Conservation (phyloP, 345 rosid genomes). For the Eucalyptus sp. region DNA sequence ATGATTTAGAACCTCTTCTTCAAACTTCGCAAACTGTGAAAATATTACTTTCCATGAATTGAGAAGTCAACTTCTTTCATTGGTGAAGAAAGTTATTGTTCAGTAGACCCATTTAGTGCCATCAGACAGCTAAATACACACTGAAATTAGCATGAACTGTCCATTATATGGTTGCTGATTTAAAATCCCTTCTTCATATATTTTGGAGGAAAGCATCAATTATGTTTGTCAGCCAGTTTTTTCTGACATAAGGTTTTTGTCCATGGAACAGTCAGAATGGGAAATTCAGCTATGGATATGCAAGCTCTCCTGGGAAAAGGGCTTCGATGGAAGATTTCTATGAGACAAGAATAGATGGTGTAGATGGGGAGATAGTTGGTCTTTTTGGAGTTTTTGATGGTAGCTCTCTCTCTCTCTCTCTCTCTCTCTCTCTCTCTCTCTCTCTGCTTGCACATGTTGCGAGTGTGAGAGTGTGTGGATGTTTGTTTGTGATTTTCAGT, state of each 20-base stretch:
- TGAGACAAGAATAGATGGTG: conserved; percentile 89
- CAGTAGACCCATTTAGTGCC: neutral
- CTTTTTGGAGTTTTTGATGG: conserved; percentile 99
- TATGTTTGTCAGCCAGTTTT: neutral
- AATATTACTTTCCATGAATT: neutral
- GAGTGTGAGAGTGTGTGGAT: neutral
- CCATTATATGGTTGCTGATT: neutral
- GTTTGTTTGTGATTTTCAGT: neutral
- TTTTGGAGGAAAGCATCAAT: neutral
- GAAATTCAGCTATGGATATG: conserved; percentile 97
- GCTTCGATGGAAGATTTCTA: conserved; percentile 99
- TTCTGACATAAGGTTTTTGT: neutral
- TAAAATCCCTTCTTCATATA: neutral
- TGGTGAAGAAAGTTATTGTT: neutral
- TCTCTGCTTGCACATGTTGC: neutral
- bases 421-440: neutral
- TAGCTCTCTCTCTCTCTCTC: conserved; percentile 14
- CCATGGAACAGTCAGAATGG: conserved; percentile 64
- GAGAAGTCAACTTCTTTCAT: neutral
- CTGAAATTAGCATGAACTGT: neutral
- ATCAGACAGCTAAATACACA: neutral
- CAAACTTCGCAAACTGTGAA: neutral
- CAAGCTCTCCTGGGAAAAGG: conserved; percentile 95
- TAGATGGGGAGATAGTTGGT: conserved; percentile 91
- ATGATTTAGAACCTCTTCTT: neutral